Evolutionary conservation across 2,329 filamentous ascomycete genomes (phyloP).

Genomic region (Podosphaera xanthii): DNA sequence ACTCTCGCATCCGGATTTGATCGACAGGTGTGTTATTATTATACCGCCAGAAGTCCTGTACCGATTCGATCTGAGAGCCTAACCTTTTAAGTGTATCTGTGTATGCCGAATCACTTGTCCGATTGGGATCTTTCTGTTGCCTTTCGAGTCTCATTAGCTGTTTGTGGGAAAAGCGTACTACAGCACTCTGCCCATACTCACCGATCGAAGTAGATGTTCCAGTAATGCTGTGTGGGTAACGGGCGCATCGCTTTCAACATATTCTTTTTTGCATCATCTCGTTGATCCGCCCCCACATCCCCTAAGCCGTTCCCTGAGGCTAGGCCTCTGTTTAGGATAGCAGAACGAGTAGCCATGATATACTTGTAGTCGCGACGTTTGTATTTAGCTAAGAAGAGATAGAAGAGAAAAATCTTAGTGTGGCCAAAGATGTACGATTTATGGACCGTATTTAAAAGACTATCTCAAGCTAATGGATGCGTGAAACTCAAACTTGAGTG

Average conservation of each 20-base stretch:
- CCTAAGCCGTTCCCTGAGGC: conserved; percentile 36
- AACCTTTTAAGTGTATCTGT: conserved; percentile 31
- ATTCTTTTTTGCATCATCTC: conserved; percentile 64
- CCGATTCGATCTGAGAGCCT: conserved; percentile 45
- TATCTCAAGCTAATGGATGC: too few relatives aligned
- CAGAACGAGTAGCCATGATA: conserved; percentile 31
- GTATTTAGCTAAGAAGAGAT: too few relatives aligned
- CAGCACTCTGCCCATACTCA: conserved; percentile 13
- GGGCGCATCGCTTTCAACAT: conserved; percentile 52
- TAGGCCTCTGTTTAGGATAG: conserved; percentile 38
- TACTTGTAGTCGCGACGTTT: conserved; percentile 1
- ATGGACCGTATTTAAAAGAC: too few relatives aligned
- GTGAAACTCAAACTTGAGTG: too few relatives aligned
- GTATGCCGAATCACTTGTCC: conserved; percentile 16
- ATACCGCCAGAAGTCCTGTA: conserved; percentile 70
- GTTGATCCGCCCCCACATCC: conserved; percentile 41
- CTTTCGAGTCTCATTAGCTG: conserved; percentile 5
- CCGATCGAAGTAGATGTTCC: conserved; percentile 48
- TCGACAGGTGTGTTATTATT: conserved; percentile 62
- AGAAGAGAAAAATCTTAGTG: too few relatives aligned
- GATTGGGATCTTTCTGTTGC: conserved; percentile 17
- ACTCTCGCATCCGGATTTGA: conserved; percentile 54
- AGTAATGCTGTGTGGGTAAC: conserved; percentile 58
- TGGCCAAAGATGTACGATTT: too few relatives aligned
- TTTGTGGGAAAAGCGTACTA: background rate